phyloP scores from a whole-genome alignment of 1,139 yeast genomes.

The Debaryomyces udenii region DNA sequence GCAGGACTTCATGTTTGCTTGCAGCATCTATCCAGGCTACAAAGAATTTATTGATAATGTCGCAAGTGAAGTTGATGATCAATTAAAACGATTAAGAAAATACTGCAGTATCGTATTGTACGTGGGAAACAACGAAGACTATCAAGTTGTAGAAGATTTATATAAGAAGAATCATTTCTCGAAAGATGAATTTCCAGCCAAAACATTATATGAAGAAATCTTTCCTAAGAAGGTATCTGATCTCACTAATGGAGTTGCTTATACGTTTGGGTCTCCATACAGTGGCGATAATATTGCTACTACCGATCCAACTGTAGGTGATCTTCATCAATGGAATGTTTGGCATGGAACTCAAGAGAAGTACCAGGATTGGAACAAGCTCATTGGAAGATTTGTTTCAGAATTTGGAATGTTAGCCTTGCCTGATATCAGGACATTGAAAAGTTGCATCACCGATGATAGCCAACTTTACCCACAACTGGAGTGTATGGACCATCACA shows the following conservation, averaged over 20 bases:
- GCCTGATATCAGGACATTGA: constrained; percentile 33
- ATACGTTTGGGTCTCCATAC: constrained; percentile 49
- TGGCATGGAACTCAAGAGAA: constrained; percentile 51
- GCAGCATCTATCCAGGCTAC: constrained; percentile 50
- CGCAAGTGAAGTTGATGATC: constrained; percentile 34
- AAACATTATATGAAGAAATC: constrained; percentile 39
- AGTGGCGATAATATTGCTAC: constrained; percentile 32
- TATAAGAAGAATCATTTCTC: constrained; percentile 26
- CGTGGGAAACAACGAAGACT: constrained; percentile 53
- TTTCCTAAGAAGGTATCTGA: constrained; percentile 34
- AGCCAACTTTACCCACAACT: constrained; percentile 41
- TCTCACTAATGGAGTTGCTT: constrained; percentile 30
- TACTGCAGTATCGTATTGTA: constrained; percentile 36
- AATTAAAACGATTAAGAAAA: constrained; percentile 40
- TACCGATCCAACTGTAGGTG: constrained; percentile 41
- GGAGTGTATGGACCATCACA: constrained; percentile 40
- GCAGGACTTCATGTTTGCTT: constrained; percentile 59
- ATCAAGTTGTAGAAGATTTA: constrained; percentile 40
- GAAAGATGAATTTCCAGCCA: constrained; percentile 41
- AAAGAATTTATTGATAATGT: constrained; percentile 33
- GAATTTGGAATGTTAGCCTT: constrained; percentile 53
- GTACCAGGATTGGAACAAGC: constrained; percentile 44
- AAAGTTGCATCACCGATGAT: constrained; percentile 32
- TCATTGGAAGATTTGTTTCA: constrained; percentile 46
- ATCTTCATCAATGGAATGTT: constrained; percentile 53